Conservation (phyloP, 192 early-diverging fungal species). For the Backusella westeae region DNA sequence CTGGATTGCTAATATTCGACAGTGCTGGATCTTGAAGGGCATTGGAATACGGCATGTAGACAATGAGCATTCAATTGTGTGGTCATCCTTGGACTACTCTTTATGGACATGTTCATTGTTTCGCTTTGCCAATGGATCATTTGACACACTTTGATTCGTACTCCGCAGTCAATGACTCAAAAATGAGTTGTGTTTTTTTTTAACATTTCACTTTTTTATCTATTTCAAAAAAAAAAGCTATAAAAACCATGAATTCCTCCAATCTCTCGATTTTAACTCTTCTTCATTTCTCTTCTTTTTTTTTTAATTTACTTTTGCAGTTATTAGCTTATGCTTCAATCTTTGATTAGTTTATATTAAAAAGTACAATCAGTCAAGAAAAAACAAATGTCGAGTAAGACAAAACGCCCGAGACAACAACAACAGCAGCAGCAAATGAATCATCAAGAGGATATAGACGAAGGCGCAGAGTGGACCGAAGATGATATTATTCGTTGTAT, state of each 20-base stretch:
- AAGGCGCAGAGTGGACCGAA: not conserved
- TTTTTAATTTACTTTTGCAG: not conserved
- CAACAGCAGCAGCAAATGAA: not conserved
- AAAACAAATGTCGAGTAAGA: not conserved
- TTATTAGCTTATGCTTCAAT: not conserved
- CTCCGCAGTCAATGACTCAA: too few relatives aligned
- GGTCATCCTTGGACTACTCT: too few relatives aligned
- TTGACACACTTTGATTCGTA: too few relatives aligned
- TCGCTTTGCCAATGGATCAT: too few relatives aligned
- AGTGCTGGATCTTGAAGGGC: too few relatives aligned
- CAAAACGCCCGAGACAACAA: not conserved
- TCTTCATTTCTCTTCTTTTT: not conserved
- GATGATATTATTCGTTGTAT: slow-evolving; percentile 92
- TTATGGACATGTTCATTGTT: too few relatives aligned
- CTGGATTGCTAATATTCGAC: too few relatives aligned
- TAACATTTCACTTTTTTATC: not conserved
- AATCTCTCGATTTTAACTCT: not conserved
- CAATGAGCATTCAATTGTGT: too few relatives aligned
- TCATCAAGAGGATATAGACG: not conserved
- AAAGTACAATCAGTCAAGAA: not conserved
- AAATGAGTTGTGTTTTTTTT: too few relatives aligned
- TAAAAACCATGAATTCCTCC: not conserved
- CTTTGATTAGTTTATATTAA: not conserved
- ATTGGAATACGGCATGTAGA: too few relatives aligned
- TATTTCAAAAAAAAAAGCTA: not conserved